These are phyloP conservation scores for Hapsidospora chrysogenum DNA, from an alignment of 495 filamentous ascomycete genomes.

Conservation along the genomic window DNA sequence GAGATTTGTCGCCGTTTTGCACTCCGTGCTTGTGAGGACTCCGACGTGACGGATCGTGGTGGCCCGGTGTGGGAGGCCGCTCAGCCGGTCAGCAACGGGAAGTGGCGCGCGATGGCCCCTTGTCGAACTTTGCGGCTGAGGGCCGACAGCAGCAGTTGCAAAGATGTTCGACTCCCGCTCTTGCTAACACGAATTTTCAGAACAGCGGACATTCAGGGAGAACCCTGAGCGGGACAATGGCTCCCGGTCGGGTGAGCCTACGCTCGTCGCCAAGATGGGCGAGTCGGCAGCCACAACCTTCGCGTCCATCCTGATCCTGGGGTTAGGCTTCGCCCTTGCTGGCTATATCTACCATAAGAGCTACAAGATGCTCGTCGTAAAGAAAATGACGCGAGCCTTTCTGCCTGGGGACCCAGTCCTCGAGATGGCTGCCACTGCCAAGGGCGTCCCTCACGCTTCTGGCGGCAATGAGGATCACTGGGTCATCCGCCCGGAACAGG, in stretches of 20 bases:
- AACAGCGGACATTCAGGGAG: no score
- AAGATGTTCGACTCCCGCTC: no score
- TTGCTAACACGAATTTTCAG: no score
- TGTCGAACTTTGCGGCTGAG: no score
- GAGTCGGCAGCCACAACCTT: constrained; percentile 76
- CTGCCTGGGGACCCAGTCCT: constrained; percentile 81
- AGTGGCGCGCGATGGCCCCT: no score
- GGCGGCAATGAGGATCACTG: constrained; percentile 51
- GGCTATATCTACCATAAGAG: constrained; percentile 74
- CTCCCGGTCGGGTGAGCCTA: constrained; percentile 9
- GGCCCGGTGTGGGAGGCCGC: no score
- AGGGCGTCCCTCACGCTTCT: constrained; percentile 29
- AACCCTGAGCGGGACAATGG: no score
- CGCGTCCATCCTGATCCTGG: constrained; percentile 70
- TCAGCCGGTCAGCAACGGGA: no score
- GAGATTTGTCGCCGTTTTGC: no score
- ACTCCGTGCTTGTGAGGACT: no score
- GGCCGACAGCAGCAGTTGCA: no score
- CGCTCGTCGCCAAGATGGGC: constrained; percentile 51
- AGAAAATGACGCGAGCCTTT: constrained; percentile 92
- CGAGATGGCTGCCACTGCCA: constrained; percentile 63
- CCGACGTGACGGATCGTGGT: no score
- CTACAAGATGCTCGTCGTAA: constrained; percentile 76
- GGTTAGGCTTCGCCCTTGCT: constrained; percentile 48
- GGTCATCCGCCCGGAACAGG: constrained; percentile 69